Evolutionary conservation across 108 stramenopile species (phyloP), one percentile per base, ranked within the genome.

Genomic region (Skeletonema costatum): DNA sequence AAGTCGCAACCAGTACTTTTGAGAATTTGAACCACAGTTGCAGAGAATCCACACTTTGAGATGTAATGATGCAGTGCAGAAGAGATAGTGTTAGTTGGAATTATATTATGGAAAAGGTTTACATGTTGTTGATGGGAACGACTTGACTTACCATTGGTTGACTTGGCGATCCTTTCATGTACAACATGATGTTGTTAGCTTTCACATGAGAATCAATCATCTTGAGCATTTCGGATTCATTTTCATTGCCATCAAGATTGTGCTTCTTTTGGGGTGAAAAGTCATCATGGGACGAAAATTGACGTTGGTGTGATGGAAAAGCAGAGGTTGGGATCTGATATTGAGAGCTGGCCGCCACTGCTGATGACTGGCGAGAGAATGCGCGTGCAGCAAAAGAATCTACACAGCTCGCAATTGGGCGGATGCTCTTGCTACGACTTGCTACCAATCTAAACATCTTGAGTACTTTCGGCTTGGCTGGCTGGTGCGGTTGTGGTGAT

Each of bases 81-180:
- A 48, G 46, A 14, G n/a, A 14, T 7, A 3, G 19, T 51, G 50
- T 56, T 21, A 56, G 51, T 19, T 53, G 16, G 17, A 25, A 25
- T 44, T 44, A 6, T 44, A 44, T 4, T 11, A 16, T 14, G 14
- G 6, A 16, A 2, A 16, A 0, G 14, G 13, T 1, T 1, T 39
- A 39, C 7, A 39, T 1, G 8, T 11, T 41, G 1, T 41, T 41
- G 39, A 41, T 41, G 9, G 39, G 39, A 21, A 56, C 16, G 3
- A 29, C 8, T 29, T 56, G 14, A 4, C 53, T 56, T 25, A 56
- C 53, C 90, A 91, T 91, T 14, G 99, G 99, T 80, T 88, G 86
- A 33, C 77, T 38, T 14, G 98, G 98, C 31, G 96, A 98, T 42
- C 99, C 99, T 81, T 99, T 99, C 99, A 99, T 99, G 91, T 98